Percentiles rank a stretch among this genome's conserved stretches.
phyloP scores from a whole-genome alignment of 176 grass and related monocot genomes.

The Dendrocalamus sinicus region DNA sequence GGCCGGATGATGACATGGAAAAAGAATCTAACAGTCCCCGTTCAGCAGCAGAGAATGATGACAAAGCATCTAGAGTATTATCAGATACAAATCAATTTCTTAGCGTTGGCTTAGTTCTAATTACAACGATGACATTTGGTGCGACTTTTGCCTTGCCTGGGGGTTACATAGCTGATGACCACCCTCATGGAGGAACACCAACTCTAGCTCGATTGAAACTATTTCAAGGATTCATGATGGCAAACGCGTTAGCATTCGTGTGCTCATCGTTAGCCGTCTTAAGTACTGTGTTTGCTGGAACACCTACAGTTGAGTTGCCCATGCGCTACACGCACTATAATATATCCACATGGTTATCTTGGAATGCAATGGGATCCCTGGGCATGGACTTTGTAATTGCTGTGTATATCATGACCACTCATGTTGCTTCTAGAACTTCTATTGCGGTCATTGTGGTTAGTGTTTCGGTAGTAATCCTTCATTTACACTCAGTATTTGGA shows the following conservation, averaged over 20 bases:
- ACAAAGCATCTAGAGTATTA: neutral
- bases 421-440: slow-evolving; percentile 25
- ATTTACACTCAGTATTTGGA: slow-evolving; percentile 8
- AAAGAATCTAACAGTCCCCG: neutral
- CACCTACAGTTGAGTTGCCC: slow-evolving; percentile 34
- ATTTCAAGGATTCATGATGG: slow-evolving; percentile 39
- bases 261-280: slow-evolving; percentile 33
- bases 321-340: slow-evolving; percentile 39
- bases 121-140: slow-evolving; percentile 45
- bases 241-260: slow-evolving; percentile 32
- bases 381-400: slow-evolving; percentile 15
- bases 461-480: neutral
- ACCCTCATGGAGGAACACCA: slow-evolving; percentile 27
- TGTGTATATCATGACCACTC: slow-evolving; percentile 43
- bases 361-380: slow-evolving; percentile 17
- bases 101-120: slow-evolving; percentile 27
- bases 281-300: slow-evolving; percentile 36
- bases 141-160: slow-evolving; percentile 36
- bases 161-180: slow-evolving; percentile 30
- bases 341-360: slow-evolving; percentile 42
- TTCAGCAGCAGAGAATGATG: neutral
- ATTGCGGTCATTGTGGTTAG: slow-evolving; percentile 34
- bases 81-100: slow-evolving; percentile 35
- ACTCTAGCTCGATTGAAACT: slow-evolving; percentile 5
- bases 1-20: neutral